Evolutionary conservation across 768 basidiomycete genomes (phyloP).

Genomic region (Agaricus blazei): DNA sequence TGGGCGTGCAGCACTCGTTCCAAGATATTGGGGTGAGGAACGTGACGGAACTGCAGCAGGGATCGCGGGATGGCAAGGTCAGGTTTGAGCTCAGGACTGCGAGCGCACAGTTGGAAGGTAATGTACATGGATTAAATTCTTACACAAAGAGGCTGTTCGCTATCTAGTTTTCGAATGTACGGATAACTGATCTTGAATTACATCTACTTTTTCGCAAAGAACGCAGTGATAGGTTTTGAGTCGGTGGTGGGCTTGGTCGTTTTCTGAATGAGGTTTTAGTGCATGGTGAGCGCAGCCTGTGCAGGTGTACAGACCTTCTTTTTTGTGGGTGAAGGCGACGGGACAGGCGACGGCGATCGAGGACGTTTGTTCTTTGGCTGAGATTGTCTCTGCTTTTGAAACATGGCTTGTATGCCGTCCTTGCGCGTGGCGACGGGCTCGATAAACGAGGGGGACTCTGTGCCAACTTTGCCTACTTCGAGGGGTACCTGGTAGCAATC

Average conservation of each 20-base stretch:
- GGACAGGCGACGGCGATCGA: background rate
- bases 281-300: background rate
- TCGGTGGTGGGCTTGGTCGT: background rate
- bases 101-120: constrained; percentile 93
- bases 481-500: constrained; percentile 84
- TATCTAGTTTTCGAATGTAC: constrained; percentile 1
- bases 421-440: constrained; percentile 73
- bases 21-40: constrained; percentile 86
- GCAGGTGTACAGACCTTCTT: background rate
- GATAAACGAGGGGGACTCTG: constrained; percentile 77
- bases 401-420: constrained; percentile 85
- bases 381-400: constrained; percentile 50
- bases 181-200: background rate
- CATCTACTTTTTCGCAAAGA: constrained; percentile 2
- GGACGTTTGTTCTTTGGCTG: background rate
- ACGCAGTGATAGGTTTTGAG: constrained; percentile 5
- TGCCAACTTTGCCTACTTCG: constrained; percentile 89
- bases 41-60: constrained; percentile 60
- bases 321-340: background rate
- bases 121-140: constrained; percentile 94
- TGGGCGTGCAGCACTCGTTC: constrained; percentile 87
- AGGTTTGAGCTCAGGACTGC: constrained; percentile 92
- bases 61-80: constrained; percentile 60
- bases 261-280: background rate
- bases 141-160: constrained; percentile 25